A percentile compares a stretch with the other conserved stretches of the same genome.
Evolutionary conservation across 23 red algal genomes (phyloP).

Genomic region (Rhodosorus marinus): DNA sequence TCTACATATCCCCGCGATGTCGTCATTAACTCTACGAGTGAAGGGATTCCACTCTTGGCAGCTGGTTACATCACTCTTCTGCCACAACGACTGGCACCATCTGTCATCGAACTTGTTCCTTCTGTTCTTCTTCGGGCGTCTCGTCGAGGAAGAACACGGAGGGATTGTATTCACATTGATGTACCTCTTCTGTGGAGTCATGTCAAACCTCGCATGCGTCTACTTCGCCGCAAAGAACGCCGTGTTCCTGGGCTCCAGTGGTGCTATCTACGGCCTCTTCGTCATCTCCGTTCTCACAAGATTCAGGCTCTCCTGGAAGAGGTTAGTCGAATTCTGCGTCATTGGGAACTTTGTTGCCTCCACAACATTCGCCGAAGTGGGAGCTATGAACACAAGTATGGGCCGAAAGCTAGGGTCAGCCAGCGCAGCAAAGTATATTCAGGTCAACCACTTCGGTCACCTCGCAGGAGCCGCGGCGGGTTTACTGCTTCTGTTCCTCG

Average conservation of each 20-base stretch:
- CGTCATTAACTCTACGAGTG: too few relatives aligned
- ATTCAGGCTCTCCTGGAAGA: not conserved
- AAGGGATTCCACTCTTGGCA: too few relatives aligned
- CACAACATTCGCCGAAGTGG: not conserved
- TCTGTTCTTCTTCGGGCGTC: constrained; percentile 12
- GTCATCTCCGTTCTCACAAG: constrained; percentile 3
- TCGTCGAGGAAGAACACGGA: constrained; percentile 13
- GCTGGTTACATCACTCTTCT: constrained; percentile 7
- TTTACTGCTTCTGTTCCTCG: constrained; percentile 11
- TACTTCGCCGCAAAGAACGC: not conserved
- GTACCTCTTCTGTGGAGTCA: constrained; percentile 3
- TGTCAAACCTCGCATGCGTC: not conserved
- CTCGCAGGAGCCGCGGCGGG: constrained; percentile 8
- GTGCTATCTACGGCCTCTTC: constrained; percentile 17
- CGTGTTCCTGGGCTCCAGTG: constrained; percentile 3
- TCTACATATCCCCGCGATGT: too few relatives aligned
- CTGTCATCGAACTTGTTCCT: constrained; percentile 13
- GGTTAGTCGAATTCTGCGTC: constrained; percentile 3
- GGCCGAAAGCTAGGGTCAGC: not conserved
- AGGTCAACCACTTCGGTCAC: constrained; percentile 10
- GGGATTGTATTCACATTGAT: not conserved
- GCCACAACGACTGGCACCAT: not conserved
- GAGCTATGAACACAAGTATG: not conserved
- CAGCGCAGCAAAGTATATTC: too few relatives aligned
- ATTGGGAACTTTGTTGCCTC: constrained; percentile 9